Base-by-base conservation (phyloP, 352 stramenopile species). In the Phytophthora lateralis region DNA sequence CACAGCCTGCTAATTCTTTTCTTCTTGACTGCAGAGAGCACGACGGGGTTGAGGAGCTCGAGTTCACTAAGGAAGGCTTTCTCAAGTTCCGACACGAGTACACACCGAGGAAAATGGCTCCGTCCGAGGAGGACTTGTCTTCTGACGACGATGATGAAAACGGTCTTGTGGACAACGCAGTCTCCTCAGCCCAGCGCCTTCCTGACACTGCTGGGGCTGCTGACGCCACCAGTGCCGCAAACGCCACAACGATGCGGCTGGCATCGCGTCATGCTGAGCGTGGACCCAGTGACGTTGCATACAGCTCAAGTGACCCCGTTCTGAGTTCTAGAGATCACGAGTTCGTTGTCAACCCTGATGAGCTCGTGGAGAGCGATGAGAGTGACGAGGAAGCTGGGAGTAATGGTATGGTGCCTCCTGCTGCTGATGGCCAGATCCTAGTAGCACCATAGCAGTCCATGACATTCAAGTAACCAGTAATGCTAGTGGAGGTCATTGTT, bases 51-150 rank as follows among this genome's bases (percentile, higher is more conserved):
- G 65, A 75, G n/a, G 56, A 71, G 20, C 55, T 80, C 5, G 55
- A 69, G 34, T 66, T 90, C 15, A 79, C 71, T 6, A 83, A 85
- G 55, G 51, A 66, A 14, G 56, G 69, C 0, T 90, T 85, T 29
- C 24, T 87, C 49, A 79, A 73, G 55, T 88, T 90, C 38, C 76
- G 71, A 8, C 65, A 49, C 20, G 76, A 88, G 9, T 90, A 80
- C 55, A 82, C 65, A 6, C 45, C 47, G 2, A 78, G 66, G 24
- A 77, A 76, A 32, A 50, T 63, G 17, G 53, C 30, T 0, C 21
- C 55, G 7, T 80, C 73, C 6, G 71, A 84, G 18, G 57, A 66
- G 37, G 70, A 57, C 10, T 42, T 57, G n/a, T 68, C 71, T 34
- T 80, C 73, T 8, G 72, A 74, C 9, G 54, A 78, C 12, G 65